phyloP scores from a whole-genome alignment of 2,329 filamentous ascomycete genomes.

The Eutypa lata region DNA sequence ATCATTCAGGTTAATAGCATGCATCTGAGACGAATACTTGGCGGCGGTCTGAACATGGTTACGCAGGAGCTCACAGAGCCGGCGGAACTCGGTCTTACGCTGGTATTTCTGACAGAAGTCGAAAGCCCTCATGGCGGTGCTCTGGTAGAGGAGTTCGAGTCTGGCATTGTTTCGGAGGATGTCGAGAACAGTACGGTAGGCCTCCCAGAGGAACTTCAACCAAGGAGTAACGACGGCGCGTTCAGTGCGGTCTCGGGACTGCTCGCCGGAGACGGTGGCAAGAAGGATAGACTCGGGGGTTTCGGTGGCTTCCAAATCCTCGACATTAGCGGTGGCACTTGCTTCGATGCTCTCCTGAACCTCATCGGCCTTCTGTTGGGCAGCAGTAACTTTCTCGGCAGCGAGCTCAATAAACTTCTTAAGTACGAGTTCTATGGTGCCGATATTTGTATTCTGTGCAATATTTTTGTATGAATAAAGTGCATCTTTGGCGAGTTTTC shows the following conservation, averaged over 20 bases:
- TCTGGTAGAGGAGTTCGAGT: constrained; percentile 96
- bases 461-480: constrained; percentile 99
- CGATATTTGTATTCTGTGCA: constrained; percentile 97
- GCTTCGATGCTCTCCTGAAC: constrained; percentile 85
- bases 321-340: constrained; percentile 70
- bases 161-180: constrained; percentile 99
- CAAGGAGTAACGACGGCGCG: constrained; percentile 97
- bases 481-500: constrained; percentile 97
- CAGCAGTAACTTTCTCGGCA: constrained; percentile 91
- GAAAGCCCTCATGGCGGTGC: constrained; percentile 95
- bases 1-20: constrained; percentile 97
- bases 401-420: constrained; percentile 98
- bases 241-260: constrained; percentile 95
- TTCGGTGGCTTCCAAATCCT: constrained; percentile 94
- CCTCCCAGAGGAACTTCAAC: constrained; percentile 99
- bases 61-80: constrained; percentile 94
- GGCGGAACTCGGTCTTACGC: constrained; percentile 98
- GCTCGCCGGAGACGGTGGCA: constrained; percentile 95
- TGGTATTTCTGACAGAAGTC: constrained; percentile 98
- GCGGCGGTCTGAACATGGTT: constrained; percentile 99
- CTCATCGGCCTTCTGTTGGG: constrained; percentile 93
- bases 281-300: constrained; percentile 97
- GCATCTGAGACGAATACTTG: constrained; percentile 99
- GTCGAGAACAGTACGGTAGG: constrained; percentile 95
- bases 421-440: constrained; percentile 94